Evolutionary conservation across 2,329 filamentous ascomycete genomes (phyloP), one percentile per base, ranked within the genome.

Genomic region (Colletotrichum coccodes): DNA sequence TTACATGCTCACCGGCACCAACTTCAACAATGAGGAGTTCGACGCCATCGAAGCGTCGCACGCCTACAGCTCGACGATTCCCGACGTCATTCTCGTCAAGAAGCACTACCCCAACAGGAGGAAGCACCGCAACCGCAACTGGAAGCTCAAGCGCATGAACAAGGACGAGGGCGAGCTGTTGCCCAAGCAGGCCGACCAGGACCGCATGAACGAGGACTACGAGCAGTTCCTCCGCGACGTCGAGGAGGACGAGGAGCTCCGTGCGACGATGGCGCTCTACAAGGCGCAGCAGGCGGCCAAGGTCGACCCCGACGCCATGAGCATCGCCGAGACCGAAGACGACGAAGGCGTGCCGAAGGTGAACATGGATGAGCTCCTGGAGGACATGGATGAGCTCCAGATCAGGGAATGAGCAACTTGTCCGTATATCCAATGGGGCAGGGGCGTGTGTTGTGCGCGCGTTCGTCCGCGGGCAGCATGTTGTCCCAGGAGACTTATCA

Each of bases 141-240:
- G 96, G 96, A 93, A 92, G 80, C 90, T 99, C 80, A 97, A 93
- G 89, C 94, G 96, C 76, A 95, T 99, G 93, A 88, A 87, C 72
- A 92, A 90, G 82, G 95, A 98, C 71, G 94, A 98, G 78, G 92
- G 92, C 73, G 95, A 98, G 72, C 87, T 97, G 79, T 83, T 95
- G 72, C 93, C 94, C 40, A 91, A 93, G 84, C 94, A 97, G 83
- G 86, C 94, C 68, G 95, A 98, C 78, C 92, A 95, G 77, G 93
- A 95, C 68, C 90, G 91, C 71, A 90, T 97, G 84, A 95, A 98
- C 78, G 89, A 91, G 72, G 96, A 99, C 81, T 99, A 97, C 82
- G 96, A 99, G 84, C 90, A 95, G 89, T 99, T 99, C 89, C 84
- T 99, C 85, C 91, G 92, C 52, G 96, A 99, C 79, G 94, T 99